Percentiles rank a stretch among this genome's conserved stretches.
These are phyloP conservation scores for Lactifluus volemus DNA, from an alignment of 768 basidiomycete genomes.

Conservation along the genomic window DNA sequence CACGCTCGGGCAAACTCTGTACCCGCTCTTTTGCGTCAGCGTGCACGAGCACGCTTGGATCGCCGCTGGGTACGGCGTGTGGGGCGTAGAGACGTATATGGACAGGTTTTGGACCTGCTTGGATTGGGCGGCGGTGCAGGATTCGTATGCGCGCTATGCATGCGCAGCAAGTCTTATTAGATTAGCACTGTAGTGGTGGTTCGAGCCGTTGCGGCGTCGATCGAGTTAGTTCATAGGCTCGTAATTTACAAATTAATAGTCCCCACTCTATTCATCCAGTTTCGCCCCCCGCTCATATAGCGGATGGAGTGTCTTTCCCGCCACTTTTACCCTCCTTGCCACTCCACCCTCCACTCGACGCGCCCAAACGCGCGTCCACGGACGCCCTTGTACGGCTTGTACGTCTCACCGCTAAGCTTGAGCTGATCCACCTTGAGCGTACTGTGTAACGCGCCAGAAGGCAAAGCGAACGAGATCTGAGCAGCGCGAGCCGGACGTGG, in stretches of 20 bases:
- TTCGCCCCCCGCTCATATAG: no score
- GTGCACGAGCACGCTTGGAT: conserved; percentile 87
- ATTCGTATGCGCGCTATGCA: conserved; percentile 20
- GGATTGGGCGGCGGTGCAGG: conserved; percentile 59
- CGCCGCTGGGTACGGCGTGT: conserved; percentile 74
- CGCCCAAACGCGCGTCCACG: conserved; percentile 57
- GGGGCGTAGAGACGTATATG: conserved; percentile 86
- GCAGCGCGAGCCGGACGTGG: conserved; percentile 70
- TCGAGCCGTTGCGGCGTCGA: no score
- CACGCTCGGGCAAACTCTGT: conserved; percentile 45
- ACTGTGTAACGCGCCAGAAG: conserved; percentile 56
- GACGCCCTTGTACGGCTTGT: conserved; percentile 92
- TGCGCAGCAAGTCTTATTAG: neutral
- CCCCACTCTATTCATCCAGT: no score
- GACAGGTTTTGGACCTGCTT: conserved; percentile 76
- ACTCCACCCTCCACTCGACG: conserved; percentile 47
- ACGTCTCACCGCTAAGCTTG: conserved; percentile 66
- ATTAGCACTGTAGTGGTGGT: no score
- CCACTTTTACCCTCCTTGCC: conserved; percentile 3
- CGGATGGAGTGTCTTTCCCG: no score
- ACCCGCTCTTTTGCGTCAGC: conserved; percentile 69
- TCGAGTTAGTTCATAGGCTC: no score
- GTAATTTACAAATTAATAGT: no score
- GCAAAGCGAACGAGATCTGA: conserved; percentile 61
- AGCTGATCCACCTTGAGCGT: conserved; percentile 81